These are phyloP conservation scores for Lepidium campestre DNA, from an alignment of 441 rosid genomes.

Conservation along the genomic window DNA sequence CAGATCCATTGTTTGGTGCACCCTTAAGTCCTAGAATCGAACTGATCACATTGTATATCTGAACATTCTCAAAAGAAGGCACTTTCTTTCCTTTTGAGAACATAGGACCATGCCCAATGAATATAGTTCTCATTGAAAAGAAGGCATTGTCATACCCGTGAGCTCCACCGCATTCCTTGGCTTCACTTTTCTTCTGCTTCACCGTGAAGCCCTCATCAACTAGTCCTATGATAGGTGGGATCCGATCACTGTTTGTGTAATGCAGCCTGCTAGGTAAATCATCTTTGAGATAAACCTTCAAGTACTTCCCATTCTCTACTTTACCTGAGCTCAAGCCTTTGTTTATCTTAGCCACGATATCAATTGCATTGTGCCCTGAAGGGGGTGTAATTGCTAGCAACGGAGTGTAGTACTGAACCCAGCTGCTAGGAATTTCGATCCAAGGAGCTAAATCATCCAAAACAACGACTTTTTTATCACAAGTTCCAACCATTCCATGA, in stretches of 20 bases:
- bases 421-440: slow-evolving; percentile 50
- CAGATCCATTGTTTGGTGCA: slow-evolving; percentile 75
- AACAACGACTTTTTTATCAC: slow-evolving; percentile 65
- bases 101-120: slow-evolving; percentile 87
- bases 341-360: slow-evolving; percentile 71
- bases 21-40: slow-evolving; percentile 67
- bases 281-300: slow-evolving; percentile 78
- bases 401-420: slow-evolving; percentile 69
- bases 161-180: slow-evolving; percentile 79
- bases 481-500: slow-evolving; percentile 98
- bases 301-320: slow-evolving; percentile 64
- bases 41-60: slow-evolving; percentile 78
- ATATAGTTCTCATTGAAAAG: slow-evolving; percentile 92
- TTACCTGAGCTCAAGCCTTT: slow-evolving; percentile 65
- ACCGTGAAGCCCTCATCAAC: slow-evolving; percentile 72
- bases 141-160: slow-evolving; percentile 91
- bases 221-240: slow-evolving; percentile 76
- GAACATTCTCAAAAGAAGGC: slow-evolving; percentile 84
- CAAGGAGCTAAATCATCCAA: slow-evolving; percentile 73
- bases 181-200: slow-evolving; percentile 47
- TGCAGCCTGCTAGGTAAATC: slow-evolving; percentile 84
- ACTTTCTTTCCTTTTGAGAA: slow-evolving; percentile 73
- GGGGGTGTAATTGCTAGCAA: slow-evolving; percentile 75
- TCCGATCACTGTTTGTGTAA: slow-evolving; percentile 56
- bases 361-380: slow-evolving; percentile 24